A percentile compares a stretch with the other conserved stretches of the same genome.
Conservation (phyloP, 108 stramenopile species). For the Schizochytrium sp. region DNA sequence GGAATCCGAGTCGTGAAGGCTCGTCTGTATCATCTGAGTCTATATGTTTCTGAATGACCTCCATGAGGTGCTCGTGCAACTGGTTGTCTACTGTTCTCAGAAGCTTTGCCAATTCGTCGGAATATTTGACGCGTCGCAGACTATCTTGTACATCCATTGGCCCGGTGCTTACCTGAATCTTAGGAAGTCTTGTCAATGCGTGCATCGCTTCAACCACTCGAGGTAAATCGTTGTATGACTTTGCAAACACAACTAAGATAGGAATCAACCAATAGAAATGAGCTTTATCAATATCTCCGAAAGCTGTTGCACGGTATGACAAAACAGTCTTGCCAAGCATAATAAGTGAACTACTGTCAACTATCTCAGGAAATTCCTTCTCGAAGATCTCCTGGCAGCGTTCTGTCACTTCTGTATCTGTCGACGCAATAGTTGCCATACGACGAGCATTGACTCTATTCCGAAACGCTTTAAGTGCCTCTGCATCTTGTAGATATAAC, state of each 20-base stretch:
- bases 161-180: neutral
- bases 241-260: constrained; percentile 33
- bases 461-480: constrained; percentile 14
- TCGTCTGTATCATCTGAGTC: constrained; percentile 2
- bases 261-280: constrained; percentile 21
- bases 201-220: constrained; percentile 36
- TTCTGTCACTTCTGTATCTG: constrained; percentile 32
- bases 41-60: neutral
- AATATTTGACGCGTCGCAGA: neutral
- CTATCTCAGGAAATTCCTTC: constrained; percentile 27
- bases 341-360: constrained; percentile 6
- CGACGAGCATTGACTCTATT: neutral
- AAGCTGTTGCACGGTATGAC: constrained; percentile 6
- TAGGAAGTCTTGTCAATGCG: constrained; percentile 6
- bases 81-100: neutral
- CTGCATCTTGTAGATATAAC: constrained; percentile 40
- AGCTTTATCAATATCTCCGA: constrained; percentile 2
- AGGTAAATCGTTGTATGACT: constrained; percentile 15
- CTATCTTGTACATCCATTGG: neutral
- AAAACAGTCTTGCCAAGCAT: constrained; percentile 55
- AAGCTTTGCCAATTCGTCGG: neutral
- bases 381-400: constrained; percentile 34
- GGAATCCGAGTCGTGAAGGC: neutral
- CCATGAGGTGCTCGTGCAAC: neutral
- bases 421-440: constrained; percentile 20